These are phyloP conservation scores for Dothideomycetidae sp. DNA, from an alignment of 2,329 filamentous ascomycete species.

Conservation along the genomic window DNA sequence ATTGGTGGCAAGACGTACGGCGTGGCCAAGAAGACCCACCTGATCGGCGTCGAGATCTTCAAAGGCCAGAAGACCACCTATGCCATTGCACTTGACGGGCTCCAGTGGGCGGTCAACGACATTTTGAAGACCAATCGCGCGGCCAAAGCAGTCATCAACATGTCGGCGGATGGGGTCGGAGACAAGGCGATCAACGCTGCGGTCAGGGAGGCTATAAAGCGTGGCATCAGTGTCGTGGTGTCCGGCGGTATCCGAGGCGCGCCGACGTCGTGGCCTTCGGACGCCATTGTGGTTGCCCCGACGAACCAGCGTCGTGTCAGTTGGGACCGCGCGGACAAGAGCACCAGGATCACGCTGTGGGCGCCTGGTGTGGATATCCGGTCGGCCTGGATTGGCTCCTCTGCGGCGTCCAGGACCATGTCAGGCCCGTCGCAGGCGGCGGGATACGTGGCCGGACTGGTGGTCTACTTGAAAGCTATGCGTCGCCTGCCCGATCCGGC, in stretches of 20 bases:
- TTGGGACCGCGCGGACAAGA: background rate
- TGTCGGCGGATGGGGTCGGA: constrained; percentile 39
- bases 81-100: constrained; percentile 42
- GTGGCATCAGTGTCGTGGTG: constrained; percentile 39
- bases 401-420: background rate
- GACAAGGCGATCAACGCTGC: constrained; percentile 38
- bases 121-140: constrained; percentile 12
- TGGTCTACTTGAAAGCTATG: background rate
- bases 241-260: constrained; percentile 39
- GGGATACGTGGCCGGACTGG: background rate
- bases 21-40: constrained; percentile 43
- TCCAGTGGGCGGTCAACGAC: constrained; percentile 37
- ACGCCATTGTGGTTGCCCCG: background rate
- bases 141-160: constrained; percentile 37
- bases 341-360: background rate
- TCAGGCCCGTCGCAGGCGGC: background rate
- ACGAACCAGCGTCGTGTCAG: background rate
- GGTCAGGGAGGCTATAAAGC: constrained; percentile 31
- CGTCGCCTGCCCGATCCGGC: background rate
- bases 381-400: background rate
- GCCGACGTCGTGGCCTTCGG: background rate
- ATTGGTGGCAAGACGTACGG: constrained; percentile 47
- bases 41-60: constrained; percentile 46
- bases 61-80: constrained; percentile 29
- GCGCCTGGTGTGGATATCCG: background rate